A percentile compares a stretch with the other conserved stretches of the same genome.
phyloP scores from a whole-genome alignment of 345 rosid species.

The Acer negundo region DNA sequence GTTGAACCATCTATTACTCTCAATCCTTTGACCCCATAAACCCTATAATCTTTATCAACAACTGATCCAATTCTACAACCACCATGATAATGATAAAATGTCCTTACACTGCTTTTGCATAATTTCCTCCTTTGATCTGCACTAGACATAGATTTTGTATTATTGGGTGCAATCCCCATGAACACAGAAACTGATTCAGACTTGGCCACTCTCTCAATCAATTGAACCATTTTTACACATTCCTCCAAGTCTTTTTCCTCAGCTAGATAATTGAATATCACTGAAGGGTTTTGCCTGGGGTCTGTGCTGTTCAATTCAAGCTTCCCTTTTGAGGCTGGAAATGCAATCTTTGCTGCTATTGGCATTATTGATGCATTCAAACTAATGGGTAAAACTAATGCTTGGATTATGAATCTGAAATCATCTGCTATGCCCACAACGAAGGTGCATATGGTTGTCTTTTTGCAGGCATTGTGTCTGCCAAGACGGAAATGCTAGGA shows the following conservation, averaged over 20 bases:
- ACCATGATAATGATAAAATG: constrained; percentile 69
- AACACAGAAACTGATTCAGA: constrained; percentile 53
- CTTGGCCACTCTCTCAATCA: constrained; percentile 54
- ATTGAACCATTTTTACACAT: constrained; percentile 55
- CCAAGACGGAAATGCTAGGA: constrained; percentile 52
- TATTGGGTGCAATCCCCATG: constrained; percentile 32
- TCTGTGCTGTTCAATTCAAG: constrained; percentile 51
- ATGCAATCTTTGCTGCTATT: constrained; percentile 58
- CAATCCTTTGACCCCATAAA: constrained; percentile 48
- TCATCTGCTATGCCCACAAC: constrained; percentile 57
- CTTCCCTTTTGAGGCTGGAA: constrained; percentile 67
- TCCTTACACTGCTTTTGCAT: constrained; percentile 67
- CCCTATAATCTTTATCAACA: constrained; percentile 53
- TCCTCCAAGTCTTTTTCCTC: constrained; percentile 52
- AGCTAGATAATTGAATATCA: constrained; percentile 64
- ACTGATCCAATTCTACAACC: constrained; percentile 66
- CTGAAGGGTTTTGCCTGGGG: constrained; percentile 66
- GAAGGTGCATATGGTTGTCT: constrained; percentile 68
- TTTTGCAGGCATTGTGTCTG: constrained; percentile 39
- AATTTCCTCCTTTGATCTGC: constrained; percentile 39
- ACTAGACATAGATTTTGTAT: constrained; percentile 33
- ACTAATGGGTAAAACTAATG: constrained; percentile 46
- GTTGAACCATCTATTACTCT: constrained; percentile 82
- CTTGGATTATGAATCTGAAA: constrained; percentile 56
- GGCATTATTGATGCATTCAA: constrained; percentile 53